A percentile compares a stretch with the other conserved stretches of the same genome.
phyloP scores from a whole-genome alignment of 352 stramenopile species.

The Globisporangium alternatum region DNA sequence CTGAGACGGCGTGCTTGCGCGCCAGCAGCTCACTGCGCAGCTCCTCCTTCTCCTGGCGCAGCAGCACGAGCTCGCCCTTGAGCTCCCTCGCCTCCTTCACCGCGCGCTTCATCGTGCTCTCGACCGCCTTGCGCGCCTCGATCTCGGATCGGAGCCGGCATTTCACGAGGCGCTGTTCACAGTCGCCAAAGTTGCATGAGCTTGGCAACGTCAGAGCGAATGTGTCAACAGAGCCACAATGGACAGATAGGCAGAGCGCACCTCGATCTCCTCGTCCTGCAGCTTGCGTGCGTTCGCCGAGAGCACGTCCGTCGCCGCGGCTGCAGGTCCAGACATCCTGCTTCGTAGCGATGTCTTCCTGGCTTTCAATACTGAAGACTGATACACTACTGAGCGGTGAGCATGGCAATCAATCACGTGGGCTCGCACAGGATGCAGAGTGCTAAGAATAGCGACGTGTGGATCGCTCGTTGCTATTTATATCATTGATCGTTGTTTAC shows the following conservation, averaged over 20 bases:
- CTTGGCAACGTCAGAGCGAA: neutral
- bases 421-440: neutral
- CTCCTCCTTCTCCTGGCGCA: conserved; percentile 76
- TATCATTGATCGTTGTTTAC: neutral
- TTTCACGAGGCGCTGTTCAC: conserved; percentile 60
- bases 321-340: conserved; percentile 1
- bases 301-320: conserved; percentile 16
- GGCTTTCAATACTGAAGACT: neutral
- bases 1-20: conserved; percentile 10
- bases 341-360: neutral
- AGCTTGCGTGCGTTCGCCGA: conserved; percentile 51
- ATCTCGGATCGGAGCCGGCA: conserved; percentile 73
- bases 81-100: conserved; percentile 68
- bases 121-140: conserved; percentile 63
- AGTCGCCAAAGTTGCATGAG: neutral
- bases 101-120: conserved; percentile 72
- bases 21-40: conserved; percentile 27
- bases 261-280: conserved; percentile 62
- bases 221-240: neutral
- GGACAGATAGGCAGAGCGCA: conserved; percentile 7
- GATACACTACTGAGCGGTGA: neutral
- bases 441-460: conserved; percentile 2
- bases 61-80: conserved; percentile 72
- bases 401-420: neutral
- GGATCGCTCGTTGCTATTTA: neutral